Evolutionary conservation across 2,329 filamentous ascomycete genomes (phyloP), one percentile per base, ranked within the genome.

Genomic region (Lachnellula subtilissima): DNA sequence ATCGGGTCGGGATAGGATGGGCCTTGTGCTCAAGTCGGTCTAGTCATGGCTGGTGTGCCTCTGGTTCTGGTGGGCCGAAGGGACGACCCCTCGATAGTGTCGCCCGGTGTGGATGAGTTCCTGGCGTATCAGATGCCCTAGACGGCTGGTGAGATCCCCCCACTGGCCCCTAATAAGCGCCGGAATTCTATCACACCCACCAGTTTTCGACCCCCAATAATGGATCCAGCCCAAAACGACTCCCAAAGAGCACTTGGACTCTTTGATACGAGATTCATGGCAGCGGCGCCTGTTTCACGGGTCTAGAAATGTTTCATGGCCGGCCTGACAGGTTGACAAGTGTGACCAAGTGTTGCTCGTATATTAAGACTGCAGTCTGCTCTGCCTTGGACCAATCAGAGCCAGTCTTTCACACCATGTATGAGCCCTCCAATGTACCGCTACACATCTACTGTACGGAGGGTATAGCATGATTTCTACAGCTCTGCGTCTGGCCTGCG

Each of bases 281-380:
- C 36, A 48, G 53, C 36, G 54, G 61, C 62, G 62, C 56, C 59
- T 64, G 64, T 66, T 66, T 66, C 64, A 65, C 54, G 52, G 42
- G 36, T 32, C n/a, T 15, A 40, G 46, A 28, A 52, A 17, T 47
- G 64, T 65, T 65, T 65, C 64, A 65, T 62, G 57, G 59, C 56
- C 60, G 61, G 61, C 53, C 48, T 32, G 37, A 25, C 25, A 25
- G 25, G 25, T 7, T 23, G 37, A 51, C 12, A 50, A 49, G 50
- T 63, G 59, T 60, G 62, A 60, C 57, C 55, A 53, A 54, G 52
- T 57, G 56, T 61, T 59, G 61, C 56, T 61, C 52, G 43, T 59
- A 58, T 59, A 53, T 54, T 53, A 45, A 46, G 50, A 51, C 48
- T 61, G 60, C 60, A 62, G 50, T 43, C 59, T 49, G 48, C 43